Base-by-base conservation (phyloP, 768 basidiomycete genomes). In the Agaricus subrufescens region DNA sequence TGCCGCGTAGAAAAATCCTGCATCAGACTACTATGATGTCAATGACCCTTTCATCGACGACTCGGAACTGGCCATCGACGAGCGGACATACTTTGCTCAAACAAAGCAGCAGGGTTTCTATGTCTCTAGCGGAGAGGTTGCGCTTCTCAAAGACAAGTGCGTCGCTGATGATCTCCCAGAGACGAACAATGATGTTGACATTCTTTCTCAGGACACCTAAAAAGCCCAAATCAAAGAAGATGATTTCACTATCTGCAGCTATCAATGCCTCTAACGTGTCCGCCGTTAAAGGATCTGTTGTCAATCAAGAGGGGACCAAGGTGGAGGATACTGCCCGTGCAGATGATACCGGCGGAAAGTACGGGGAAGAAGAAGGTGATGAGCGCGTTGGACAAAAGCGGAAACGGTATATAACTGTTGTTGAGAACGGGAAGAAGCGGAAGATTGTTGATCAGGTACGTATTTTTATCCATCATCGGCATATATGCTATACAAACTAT, bases 41-140 rank as follows among this genome's bases (percentile, higher is more conserved):
- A 73, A 78, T 0, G 97, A 99, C 72, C 89, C 92, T 0, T 98
- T 98, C 74, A 97, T 99, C 66, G 97, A 99, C 76, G 97, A 99
- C 71, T 92, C 93, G 1, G 96, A 98, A 66, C 76, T 96, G 54
- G 86, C 84, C 26, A 73, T 95, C 46, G 95, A 98, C 73, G 86
- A 95, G 66, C 86, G 96, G 4, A 94, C 89, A 2, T 92, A 82
- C 72, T 90, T 94, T 63, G 92, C 89, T 4, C 86, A 92, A 69
- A 96, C 95, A 4, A 92, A 89, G 69, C 92, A 95, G 64, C 85
- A 89, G 57, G 93, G 92, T 1, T 97, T 95, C 75, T 96, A 94
- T 65, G 94, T 98, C 9, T 90, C 88, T 5, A 82, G 82, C 31
- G 94, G 94, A 2, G 87, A 91, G 64, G 89, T 98, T 12, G 92